Base-by-base conservation (phyloP, 805 yeast species). In the Metschnikowia shivogae region DNA sequence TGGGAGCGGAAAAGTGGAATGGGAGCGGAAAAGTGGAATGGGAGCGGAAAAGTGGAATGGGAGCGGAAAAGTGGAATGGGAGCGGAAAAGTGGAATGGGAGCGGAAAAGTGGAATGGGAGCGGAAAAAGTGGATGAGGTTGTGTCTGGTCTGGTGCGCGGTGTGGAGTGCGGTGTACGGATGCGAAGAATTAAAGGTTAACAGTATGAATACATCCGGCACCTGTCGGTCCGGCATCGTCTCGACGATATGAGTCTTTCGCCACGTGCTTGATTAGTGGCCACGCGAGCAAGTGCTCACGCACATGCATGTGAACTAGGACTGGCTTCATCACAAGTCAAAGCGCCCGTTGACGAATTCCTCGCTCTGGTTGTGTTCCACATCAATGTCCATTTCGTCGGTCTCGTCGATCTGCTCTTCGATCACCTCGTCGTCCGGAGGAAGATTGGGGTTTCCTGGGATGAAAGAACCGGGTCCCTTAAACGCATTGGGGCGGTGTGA, bases 311-410 rank as follows among this genome's bases (percentile, higher is more conserved):
- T 29, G 7, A 29, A 29, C n/a, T n/a, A n/a, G n/a, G n/a, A n/a
- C n/a, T n/a, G n/a, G n/a, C n/a, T 6, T 22, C 26, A 12, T 51
- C 60, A 88, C 55, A 89, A 74, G 64, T 89, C 97, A 61, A 89
- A 89, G 54, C 88, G 85, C 20, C 96, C 96, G 62, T 86, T 88
- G 42, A 88, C 93, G 68, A 86, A 87, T 57, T 85, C 90, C 59
- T 69, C 74, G 48, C 85, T 90, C 53, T 82, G 90, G 73, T 80
- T 79, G 54, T 81, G 82, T 40, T 50, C 53, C 52, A 69, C 76
- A 49, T 81, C 85, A 37, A 72, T 68, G 28, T 75, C 78, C 69
- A 72, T 71, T 38, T 70, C 72, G 39, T 70, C 73, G 35, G 61
- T 69, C 44, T 70, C 76, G 35, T 67, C 72, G 27, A 76, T 80